Conservation (phyloP, 192 early-diverging fungal species). For the Dissophora ornata region DNA sequence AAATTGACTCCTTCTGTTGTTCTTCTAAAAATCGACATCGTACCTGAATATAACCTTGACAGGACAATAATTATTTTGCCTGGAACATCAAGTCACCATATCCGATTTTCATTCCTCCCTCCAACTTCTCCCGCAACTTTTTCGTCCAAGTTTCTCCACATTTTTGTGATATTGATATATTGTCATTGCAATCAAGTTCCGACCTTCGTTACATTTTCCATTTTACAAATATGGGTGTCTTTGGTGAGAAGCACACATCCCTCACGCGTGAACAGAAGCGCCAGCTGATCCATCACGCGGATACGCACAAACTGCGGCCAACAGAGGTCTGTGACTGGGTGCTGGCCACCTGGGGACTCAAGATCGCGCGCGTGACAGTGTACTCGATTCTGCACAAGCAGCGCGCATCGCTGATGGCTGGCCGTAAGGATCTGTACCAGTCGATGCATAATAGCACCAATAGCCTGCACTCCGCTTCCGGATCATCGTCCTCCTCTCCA, state of each 20-base stretch:
- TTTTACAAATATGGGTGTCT: conserved; percentile 38
- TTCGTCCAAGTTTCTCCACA: neutral
- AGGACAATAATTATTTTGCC: conserved; percentile 40
- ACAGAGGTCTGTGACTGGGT: conserved; percentile 55
- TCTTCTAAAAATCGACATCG: too few relatives aligned
- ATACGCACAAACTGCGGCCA: conserved; percentile 47
- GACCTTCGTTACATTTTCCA: neutral
- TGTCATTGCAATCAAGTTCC: neutral
- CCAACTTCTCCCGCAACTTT: neutral
- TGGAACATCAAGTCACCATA: conserved; percentile 12
- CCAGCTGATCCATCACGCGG: conserved; percentile 51
- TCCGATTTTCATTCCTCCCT: conserved; percentile 3
- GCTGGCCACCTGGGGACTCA: conserved; percentile 44
- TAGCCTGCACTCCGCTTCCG: neutral
- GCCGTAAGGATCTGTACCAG: conserved; percentile 43
- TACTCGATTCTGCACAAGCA: conserved; percentile 54
- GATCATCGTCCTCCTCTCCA: conserved; percentile 5
- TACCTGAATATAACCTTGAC: conserved; percentile 1
- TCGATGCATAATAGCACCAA: conserved; percentile 21
- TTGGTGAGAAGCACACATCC: conserved; percentile 52
- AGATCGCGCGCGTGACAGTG: conserved; percentile 49
- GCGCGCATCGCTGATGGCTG: conserved; percentile 50
- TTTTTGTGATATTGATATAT: neutral
- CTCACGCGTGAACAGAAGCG: conserved; percentile 51
- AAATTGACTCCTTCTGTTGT: neutral